A percentile compares a stretch with the other conserved stretches of the same genome.
phyloP scores from a whole-genome alignment of 2,329 filamentous ascomycete species.

The Aspergillus hortae region DNA sequence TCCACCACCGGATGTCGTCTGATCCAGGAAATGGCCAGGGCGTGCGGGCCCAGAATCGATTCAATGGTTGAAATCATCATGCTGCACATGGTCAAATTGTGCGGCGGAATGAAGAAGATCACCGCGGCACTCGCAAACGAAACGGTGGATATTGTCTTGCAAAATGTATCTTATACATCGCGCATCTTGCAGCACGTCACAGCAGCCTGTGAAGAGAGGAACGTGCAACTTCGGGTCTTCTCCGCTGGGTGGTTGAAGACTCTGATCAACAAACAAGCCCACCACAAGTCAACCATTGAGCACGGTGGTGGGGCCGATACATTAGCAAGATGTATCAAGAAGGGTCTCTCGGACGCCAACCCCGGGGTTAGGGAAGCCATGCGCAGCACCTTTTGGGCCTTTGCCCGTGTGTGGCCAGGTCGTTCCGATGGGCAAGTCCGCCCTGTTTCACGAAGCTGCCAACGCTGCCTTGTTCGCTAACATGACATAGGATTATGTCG shows the following conservation, averaged over 20 bases:
- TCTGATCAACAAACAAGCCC: slow-evolving; percentile 69
- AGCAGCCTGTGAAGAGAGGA: slow-evolving; percentile 84
- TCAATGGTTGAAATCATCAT: slow-evolving; percentile 86
- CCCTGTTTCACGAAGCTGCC: neutral
- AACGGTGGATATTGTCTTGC: slow-evolving; percentile 77
- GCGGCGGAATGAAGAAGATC: slow-evolving; percentile 88
- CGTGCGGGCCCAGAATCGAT: slow-evolving; percentile 74
- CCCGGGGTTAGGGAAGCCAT: slow-evolving; percentile 84
- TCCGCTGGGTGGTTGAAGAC: slow-evolving; percentile 81
- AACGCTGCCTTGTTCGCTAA: slow-evolving; percentile 21
- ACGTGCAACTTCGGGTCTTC: slow-evolving; percentile 78
- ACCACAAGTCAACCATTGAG: slow-evolving; percentile 77
- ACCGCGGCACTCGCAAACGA: slow-evolving; percentile 76
- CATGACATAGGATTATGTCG: slow-evolving; percentile 64
- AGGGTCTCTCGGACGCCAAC: slow-evolving; percentile 84
- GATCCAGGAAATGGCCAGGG: slow-evolving; percentile 77
- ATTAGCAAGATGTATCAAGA: slow-evolving; percentile 84
- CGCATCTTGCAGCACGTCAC: slow-evolving; percentile 84
- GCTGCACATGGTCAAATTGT: slow-evolving; percentile 85
- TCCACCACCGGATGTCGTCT: slow-evolving; percentile 81
- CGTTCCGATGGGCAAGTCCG: slow-evolving; percentile 66
- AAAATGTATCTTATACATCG: slow-evolving; percentile 72
- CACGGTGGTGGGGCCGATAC: slow-evolving; percentile 78
- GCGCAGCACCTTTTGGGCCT: slow-evolving; percentile 82
- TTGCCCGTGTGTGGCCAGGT: slow-evolving; percentile 71